Evolutionary conservation across 108 stramenopile species (phyloP).

Genomic region (Discostella stelligeroides): DNA sequence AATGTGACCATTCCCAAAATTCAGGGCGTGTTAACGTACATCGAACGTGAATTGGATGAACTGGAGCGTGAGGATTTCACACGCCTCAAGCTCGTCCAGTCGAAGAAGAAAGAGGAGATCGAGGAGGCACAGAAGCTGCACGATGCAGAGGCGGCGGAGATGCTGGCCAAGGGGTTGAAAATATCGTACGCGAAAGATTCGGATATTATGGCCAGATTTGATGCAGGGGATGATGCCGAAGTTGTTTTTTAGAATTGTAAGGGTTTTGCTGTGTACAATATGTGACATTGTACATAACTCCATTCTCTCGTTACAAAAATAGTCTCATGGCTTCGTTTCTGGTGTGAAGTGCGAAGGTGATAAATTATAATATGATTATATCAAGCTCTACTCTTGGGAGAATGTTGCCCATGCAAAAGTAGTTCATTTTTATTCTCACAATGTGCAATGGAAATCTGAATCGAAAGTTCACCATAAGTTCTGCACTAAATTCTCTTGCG

Average conservation of each 20-base stretch:
- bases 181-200: conserved; percentile 54
- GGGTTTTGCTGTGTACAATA: neutral
- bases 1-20: conserved; percentile 99
- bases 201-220: conserved; percentile 82
- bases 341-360: no score
- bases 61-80: conserved; percentile 99
- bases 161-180: conserved; percentile 10
- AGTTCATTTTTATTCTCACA: no score
- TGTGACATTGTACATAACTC: no score
- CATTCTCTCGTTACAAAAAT: neutral
- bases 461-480: no score
- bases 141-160: conserved; percentile 37
- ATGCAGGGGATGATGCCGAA: conserved; percentile 82
- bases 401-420: no score
- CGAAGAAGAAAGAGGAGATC: conserved; percentile 72
- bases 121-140: conserved; percentile 39
- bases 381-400: no score
- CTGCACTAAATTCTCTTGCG: no score
- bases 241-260: conserved; percentile 78
- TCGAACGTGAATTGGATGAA: conserved; percentile 96
- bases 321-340: neutral
- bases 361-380: no score
- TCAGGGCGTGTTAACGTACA: conserved; percentile 89
- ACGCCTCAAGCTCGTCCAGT: conserved; percentile 95
- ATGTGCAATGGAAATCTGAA: no score